Evolutionary conservation across 192 early-diverging fungal species (phyloP), one percentile per base, ranked within the genome.

Genomic region (Rhizoclosmatium sp.): DNA sequence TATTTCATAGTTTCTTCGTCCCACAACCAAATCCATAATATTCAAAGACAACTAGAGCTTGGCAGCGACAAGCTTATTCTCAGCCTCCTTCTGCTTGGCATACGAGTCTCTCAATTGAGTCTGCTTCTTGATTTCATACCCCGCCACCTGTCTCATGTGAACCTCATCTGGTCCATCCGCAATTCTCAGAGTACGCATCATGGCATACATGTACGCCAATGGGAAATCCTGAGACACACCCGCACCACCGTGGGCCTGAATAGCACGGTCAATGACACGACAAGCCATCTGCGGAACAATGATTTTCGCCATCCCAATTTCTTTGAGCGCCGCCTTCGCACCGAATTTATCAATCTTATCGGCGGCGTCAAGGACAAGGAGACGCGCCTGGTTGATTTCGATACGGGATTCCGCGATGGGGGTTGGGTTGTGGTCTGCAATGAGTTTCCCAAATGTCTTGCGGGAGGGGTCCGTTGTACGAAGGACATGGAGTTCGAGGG

Each of bases 261-360:
- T 98, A 10, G 96, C 95, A 1, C 93, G 84, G 79, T 99, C 98
- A 66, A 98, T 84, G 9, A 98, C 93, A 0, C 78, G 75, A 47
- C 93, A 88, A 4, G 92, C 82, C 85, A 93, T 91, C 41, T 82
- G 92, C 31, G 98, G 98, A 14, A 95, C 94, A 46, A 93, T 85
- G 31, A 95, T 93, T 89, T 99, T 98, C 78, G 95, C 96, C 94
- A 98, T 98, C 19, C 94, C 96, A 82, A 99, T 99, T 74, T 98
- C 93, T 67, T 95, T 94, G 84, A 95, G 83, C 3, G 97, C 97
- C 45, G 85, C 85, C 86, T 99, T 99, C 44, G 97, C 90, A 7
- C 94, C 93, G 5, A 88, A 85, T 75, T 89, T 85, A 85, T 99
- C 98, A 59, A 99, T 99, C 86, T 89, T 91, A 67, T 92, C 91